A percentile compares a stretch with the other conserved stretches of the same genome.
These are phyloP conservation scores for Cicer yamashitae DNA, from an alignment of 306 rosid species.

Conservation along the genomic window DNA sequence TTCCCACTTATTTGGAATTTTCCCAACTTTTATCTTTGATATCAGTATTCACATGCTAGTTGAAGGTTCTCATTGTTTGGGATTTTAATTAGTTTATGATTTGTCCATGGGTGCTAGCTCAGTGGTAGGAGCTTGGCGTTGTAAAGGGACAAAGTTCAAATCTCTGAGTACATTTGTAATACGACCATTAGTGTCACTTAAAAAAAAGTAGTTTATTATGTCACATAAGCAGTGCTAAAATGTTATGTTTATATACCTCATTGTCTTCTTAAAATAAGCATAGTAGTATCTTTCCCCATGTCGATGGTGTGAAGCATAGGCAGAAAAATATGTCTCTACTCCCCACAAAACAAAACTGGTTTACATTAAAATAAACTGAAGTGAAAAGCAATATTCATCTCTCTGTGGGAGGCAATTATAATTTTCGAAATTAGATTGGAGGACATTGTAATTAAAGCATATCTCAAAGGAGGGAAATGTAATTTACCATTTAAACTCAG, in stretches of 20 bases:
- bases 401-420: neutral
- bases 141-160: neutral
- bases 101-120: neutral
- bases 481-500: neutral
- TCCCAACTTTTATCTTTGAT: neutral
- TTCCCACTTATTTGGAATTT: slow-evolving; percentile 16
- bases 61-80: slow-evolving; percentile 34
- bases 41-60: slow-evolving; percentile 24
- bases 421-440: slow-evolving; percentile 9
- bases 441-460: neutral
- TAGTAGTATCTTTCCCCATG: neutral
- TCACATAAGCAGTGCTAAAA: slow-evolving; percentile 17
- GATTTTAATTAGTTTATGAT: slow-evolving; percentile 17
- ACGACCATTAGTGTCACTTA: neutral
- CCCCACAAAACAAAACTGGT: neutral
- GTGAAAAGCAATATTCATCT: slow-evolving; percentile 7
- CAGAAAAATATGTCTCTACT: neutral
- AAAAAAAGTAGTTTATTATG: neutral
- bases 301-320: slow-evolving; percentile 1
- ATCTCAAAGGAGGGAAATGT: neutral
- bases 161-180: neutral
- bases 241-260: slow-evolving; percentile 20
- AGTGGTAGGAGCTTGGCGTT: neutral
- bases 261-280: neutral
- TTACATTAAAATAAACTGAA: neutral